Percentiles rank a stretch among this genome's conserved stretches.
phyloP scores from a whole-genome alignment of 331 rosid species.

The Erythrophleum ivorense region DNA sequence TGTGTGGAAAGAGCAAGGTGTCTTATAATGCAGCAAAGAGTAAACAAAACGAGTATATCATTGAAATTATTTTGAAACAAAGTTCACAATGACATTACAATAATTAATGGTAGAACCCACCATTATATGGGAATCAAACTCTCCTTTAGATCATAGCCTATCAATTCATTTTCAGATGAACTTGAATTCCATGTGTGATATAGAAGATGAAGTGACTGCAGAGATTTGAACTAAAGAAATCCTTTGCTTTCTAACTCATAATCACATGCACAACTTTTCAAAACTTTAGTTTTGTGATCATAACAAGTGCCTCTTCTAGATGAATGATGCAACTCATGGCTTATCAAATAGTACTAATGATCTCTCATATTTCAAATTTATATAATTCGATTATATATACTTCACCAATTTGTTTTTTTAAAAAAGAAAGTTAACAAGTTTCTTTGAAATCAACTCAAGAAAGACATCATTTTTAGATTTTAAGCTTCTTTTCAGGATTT shows the following conservation, averaged over 20 bases:
- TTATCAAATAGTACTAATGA: not conserved
- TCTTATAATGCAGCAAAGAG: not conserved
- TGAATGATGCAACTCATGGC: not conserved
- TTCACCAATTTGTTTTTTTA: not conserved
- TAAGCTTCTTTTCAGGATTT: too few relatives aligned
- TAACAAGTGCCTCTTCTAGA: not conserved
- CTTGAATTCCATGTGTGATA: not conserved
- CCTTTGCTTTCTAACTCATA: not conserved
- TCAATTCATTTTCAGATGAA: not conserved
- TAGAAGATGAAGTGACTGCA: not conserved
- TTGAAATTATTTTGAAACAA: not conserved
- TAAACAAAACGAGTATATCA: not conserved
- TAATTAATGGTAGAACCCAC: constrained; percentile 11
- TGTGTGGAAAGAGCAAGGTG: not conserved
- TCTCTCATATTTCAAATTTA: too few relatives aligned
- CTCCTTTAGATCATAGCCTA: not conserved
- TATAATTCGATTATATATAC: not conserved
- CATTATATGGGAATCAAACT: not conserved
- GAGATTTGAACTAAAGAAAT: constrained; percentile 2
- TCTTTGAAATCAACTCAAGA: not conserved
- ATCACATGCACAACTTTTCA: not conserved
- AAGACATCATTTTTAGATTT: not conserved
- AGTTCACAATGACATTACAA: not conserved
- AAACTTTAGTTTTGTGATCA: not conserved
- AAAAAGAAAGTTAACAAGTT: not conserved